Percentiles rank a stretch among this genome's conserved stretches.
These are phyloP conservation scores for Botrytis elliptica DNA, from an alignment of 2,329 filamentous ascomycete species.

Conservation along the genomic window DNA sequence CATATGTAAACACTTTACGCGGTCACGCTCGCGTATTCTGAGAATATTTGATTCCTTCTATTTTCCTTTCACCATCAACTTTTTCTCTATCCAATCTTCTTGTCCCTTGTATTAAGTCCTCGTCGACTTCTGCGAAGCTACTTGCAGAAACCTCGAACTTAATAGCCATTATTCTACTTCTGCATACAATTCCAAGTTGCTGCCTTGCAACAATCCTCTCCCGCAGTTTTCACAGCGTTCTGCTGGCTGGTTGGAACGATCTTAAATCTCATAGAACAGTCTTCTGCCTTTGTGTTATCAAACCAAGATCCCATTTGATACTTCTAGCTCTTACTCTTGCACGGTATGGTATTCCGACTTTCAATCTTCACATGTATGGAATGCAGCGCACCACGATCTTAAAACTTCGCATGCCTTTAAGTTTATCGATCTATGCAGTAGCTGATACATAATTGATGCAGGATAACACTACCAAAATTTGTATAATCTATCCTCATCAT, in stretches of 20 bases:
- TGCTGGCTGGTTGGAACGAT: not conserved
- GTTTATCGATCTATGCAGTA: not conserved
- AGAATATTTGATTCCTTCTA: not conserved
- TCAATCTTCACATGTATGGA: not conserved
- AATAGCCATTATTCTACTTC: not conserved
- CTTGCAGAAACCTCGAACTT: not conserved
- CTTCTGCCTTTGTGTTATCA: not conserved
- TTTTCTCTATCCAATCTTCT: not conserved
- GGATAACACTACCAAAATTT: too few species aligned
- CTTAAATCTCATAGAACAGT: not conserved
- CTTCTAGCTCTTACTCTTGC: not conserved
- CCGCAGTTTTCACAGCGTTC: not conserved
- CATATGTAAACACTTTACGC: conserved; percentile 5
- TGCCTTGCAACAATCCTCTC: not conserved
- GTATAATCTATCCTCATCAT: not conserved
- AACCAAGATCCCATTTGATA: not conserved
- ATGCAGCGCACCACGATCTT: not conserved
- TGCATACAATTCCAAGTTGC: not conserved
- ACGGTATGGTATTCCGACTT: not conserved
- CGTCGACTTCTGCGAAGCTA: not conserved
- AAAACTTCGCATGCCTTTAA: too few species aligned
- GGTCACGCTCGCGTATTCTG: not conserved
- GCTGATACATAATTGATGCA: not conserved
- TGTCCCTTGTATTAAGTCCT: not conserved
- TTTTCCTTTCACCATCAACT: not conserved